phyloP scores from a whole-genome alignment of 345 rosid species.

The Aegle marmelos region DNA sequence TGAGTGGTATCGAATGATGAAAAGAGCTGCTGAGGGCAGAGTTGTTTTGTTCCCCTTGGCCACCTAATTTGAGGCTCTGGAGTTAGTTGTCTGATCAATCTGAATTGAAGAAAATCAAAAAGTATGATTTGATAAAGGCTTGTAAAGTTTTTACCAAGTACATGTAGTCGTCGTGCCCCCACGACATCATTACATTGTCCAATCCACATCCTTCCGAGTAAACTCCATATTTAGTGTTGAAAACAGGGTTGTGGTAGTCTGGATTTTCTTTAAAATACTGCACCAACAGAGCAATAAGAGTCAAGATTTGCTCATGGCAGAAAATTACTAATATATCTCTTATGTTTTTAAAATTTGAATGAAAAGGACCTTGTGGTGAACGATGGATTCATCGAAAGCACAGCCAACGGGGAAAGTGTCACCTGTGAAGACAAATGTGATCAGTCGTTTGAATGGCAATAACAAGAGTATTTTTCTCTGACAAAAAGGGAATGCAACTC shows the following conservation, averaged over 20 bases:
- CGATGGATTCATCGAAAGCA: constrained; percentile 67
- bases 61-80: constrained; percentile 30
- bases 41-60: constrained; percentile 54
- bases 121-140: background rate
- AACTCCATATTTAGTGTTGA: constrained; percentile 51
- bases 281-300: background rate
- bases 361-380: constrained; percentile 67
- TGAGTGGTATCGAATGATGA: constrained; percentile 68
- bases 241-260: constrained; percentile 44
- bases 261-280: constrained; percentile 64
- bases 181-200: constrained; percentile 58
- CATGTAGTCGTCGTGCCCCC: constrained; percentile 79
- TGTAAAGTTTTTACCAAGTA: constrained; percentile 38
- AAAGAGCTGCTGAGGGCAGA: constrained; percentile 66
- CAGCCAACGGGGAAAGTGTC: constrained; percentile 89
- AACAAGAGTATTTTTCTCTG: background rate
- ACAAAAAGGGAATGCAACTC: constrained; percentile 15
- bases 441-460: background rate
- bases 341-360: background rate
- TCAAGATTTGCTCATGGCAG: background rate
- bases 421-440: constrained; percentile 28
- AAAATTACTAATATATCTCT: background rate
- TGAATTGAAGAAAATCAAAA: background rate
- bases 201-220: constrained; percentile 59
- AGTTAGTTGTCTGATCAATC: background rate